Evolutionary conservation across 306 rosid species (phyloP), one percentile per base, ranked within the genome.

Genomic region (Rubus idaeus): DNA sequence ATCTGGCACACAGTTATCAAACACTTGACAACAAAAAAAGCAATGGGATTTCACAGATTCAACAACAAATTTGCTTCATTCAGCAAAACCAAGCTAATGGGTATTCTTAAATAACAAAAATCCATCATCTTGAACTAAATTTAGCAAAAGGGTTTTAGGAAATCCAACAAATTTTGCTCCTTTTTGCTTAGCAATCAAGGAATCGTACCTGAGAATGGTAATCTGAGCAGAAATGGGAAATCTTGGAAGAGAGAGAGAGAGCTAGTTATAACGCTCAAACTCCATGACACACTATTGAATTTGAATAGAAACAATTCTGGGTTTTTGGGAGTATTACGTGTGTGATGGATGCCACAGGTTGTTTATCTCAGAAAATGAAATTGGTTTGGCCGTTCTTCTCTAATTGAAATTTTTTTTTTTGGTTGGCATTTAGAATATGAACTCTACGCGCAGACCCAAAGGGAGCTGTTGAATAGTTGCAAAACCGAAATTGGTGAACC

Each of bases 261-360:
- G 72, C 75, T 13, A 11, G 45, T 12, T 35, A 26, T 62, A 44
- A 76, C 52, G 78, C 81, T 73, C 35, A 58, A 37, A 80, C 73
- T 63, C 65, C 53, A 41, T 51, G 52, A 26, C 55, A 65, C 47
- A 60, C 8, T 57, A 40, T 57, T 20, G 45, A 8, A 6, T 77
- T 70, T 21, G 78, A 77, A 84, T 81, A 68, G 78, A 76, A 74
- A 44, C 80, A 78, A 66, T 42, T 16, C 21, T 40, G 73, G 68
- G 56, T 9, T 64, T 70, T 82, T 47, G 75, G 88, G 79, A 79
- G 49, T 68, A 66, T 69, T 72, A 74, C 71, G 88, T 71, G 84
- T 74, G 63, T 47, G 56, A 62, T 77, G 78, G 85, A 80, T 80
- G 83, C 87, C 84, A 86, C 83, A 79, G 74, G 64, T 66, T 84